These are phyloP conservation scores for Cladosporium sphaerospermum DNA, from an alignment of 2,329 filamentous ascomycete genomes.

Conservation along the genomic window DNA sequence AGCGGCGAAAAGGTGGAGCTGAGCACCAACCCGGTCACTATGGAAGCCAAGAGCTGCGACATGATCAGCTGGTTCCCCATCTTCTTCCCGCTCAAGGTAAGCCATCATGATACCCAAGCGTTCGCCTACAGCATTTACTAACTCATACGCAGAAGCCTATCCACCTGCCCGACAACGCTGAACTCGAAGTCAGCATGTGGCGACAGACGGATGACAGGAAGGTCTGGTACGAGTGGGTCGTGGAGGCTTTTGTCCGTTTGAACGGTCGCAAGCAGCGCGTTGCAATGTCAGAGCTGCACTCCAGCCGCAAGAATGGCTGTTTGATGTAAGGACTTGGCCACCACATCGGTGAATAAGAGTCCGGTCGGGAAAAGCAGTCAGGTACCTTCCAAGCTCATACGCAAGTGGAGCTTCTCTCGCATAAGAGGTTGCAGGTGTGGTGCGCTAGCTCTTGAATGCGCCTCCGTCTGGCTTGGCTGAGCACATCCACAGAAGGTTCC, in stretches of 20 bases:
- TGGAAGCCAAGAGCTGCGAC: slow-evolving; percentile 85
- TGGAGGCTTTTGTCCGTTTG: slow-evolving; percentile 62
- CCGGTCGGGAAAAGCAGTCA: too few species aligned
- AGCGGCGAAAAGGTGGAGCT: slow-evolving; percentile 60
- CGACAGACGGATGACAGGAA: slow-evolving; percentile 89
- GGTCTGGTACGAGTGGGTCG: slow-evolving; percentile 98
- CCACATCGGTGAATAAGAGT: too few species aligned
- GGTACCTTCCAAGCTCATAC: too few species aligned
- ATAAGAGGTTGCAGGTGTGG: too few species aligned
- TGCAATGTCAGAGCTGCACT: slow-evolving; percentile 60
- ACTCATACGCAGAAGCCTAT: slow-evolving; percentile 62
- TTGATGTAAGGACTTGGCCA: slow-evolving; percentile 49
- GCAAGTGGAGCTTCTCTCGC: too few species aligned
- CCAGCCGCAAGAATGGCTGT: slow-evolving; percentile 63
- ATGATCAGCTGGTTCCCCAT: slow-evolving; percentile 99
- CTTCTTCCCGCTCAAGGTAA: slow-evolving; percentile 89
- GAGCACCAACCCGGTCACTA: slow-evolving; percentile 85
- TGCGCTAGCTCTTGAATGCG: too few species aligned
- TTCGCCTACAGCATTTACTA: neutral
- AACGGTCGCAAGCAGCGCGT: slow-evolving; percentile 52
- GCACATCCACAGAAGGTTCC: too few species aligned
- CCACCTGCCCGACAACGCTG: slow-evolving; percentile 74
- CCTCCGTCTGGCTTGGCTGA: too few species aligned
- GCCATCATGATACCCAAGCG: slow-evolving; percentile 22
- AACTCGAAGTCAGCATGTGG: slow-evolving; percentile 91